phyloP scores from a whole-genome alignment of 352 stramenopile species.

The Pythium aquatile region DNA sequence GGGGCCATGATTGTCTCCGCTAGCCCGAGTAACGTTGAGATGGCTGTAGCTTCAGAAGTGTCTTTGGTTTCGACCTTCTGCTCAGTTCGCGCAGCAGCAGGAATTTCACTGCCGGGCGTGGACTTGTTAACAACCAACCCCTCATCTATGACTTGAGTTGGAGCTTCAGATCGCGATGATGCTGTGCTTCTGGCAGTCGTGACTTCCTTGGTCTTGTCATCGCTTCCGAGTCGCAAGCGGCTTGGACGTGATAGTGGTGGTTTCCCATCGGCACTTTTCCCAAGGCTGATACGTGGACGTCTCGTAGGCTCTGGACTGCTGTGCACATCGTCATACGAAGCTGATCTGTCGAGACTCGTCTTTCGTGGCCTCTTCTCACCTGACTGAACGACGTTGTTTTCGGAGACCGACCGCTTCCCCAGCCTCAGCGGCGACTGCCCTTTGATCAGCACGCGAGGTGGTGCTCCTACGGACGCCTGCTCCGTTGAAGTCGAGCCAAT shows the following conservation, averaged over 20 bases:
- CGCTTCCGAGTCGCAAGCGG: slow-evolving; percentile 8
- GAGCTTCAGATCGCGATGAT: neutral
- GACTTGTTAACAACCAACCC: neutral
- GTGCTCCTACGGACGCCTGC: neutral
- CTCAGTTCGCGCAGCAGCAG: neutral
- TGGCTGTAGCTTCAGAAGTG: neutral
- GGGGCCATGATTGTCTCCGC: neutral
- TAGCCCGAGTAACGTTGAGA: neutral
- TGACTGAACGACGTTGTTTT: slow-evolving; percentile 3
- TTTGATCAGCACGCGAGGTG: slow-evolving; percentile 6
- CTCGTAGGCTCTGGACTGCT: slow-evolving; percentile 11
- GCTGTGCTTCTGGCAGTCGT: neutral
- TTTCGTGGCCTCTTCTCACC: slow-evolving; percentile 12
- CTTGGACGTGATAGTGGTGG: slow-evolving; percentile 15
- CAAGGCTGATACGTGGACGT: slow-evolving; percentile 16
- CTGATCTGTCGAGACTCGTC: slow-evolving; percentile 11
- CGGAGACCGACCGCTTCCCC: slow-evolving; percentile 15
- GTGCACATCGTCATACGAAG: slow-evolving; percentile 18
- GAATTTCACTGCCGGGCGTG: neutral
- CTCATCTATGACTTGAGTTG: neutral
- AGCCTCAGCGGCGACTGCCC: slow-evolving; percentile 3
- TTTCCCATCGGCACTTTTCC: neutral
- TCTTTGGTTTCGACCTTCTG: neutral
- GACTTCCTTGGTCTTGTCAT: neutral
- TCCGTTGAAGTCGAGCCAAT: slow-evolving; percentile 8